Evolutionary conservation across 192 early-diverging fungal genomes (phyloP).

Genomic region (Chytriomyces confervae): DNA sequence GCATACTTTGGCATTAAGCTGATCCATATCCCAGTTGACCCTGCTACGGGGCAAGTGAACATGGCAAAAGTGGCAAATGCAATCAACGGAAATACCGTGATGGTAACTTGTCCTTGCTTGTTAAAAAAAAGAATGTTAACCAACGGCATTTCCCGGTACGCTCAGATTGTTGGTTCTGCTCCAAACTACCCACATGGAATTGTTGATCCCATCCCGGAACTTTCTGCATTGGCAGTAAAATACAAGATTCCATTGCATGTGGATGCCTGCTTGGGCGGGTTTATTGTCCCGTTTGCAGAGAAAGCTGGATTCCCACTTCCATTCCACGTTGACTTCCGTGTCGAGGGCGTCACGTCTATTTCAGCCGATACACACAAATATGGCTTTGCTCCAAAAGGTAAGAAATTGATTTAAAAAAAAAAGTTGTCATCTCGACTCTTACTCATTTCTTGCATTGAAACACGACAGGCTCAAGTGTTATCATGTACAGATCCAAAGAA

Average conservation of each 20-base stretch:
- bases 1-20: constrained; percentile 90
- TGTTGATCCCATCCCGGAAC: constrained; percentile 83
- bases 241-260: constrained; percentile 89
- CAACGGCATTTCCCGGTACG: neutral
- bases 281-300: constrained; percentile 92
- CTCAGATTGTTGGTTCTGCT: constrained; percentile 83
- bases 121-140: neutral
- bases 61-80: constrained; percentile 75
- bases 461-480: constrained; percentile 66
- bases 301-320: constrained; percentile 87
- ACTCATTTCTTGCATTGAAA: too few species aligned
- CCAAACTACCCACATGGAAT: constrained; percentile 94
- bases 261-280: constrained; percentile 95
- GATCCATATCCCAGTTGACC: constrained; percentile 82
- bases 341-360: constrained; percentile 92
- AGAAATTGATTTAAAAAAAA: too few species aligned
- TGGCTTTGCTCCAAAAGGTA: constrained; percentile 97
- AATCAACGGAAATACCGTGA: constrained; percentile 90
- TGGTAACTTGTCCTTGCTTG: constrained; percentile 48
- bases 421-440: too few species aligned
- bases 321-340: constrained; percentile 82
- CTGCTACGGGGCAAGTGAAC: constrained; percentile 76
- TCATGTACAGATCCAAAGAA: constrained; percentile 84
- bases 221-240: constrained; percentile 79
- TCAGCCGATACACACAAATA: constrained; percentile 99